Conservation (phyloP, 1,139 yeast species). For the Saccharomyces pastorianus region DNA sequence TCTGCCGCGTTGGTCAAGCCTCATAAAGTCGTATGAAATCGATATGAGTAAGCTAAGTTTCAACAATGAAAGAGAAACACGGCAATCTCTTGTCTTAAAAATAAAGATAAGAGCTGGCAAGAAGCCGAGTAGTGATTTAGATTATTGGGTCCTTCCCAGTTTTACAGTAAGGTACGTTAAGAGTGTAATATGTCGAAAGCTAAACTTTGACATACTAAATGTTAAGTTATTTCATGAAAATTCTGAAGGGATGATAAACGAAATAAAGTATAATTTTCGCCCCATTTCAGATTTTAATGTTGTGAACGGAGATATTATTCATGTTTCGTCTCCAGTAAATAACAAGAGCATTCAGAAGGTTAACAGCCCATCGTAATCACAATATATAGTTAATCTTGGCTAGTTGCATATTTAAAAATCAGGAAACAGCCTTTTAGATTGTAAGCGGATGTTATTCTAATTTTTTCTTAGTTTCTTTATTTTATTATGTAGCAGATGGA, state of each 20-base stretch:
- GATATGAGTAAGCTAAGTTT: background rate
- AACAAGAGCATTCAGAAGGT: background rate
- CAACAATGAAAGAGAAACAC: background rate
- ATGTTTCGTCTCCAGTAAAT: background rate
- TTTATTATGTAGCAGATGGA: background rate
- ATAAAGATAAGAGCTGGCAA: conserved; percentile 4
- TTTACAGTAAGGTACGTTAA: conserved; percentile 20
- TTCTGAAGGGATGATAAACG: conserved; percentile 7
- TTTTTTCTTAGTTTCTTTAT: background rate
- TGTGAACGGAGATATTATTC: conserved; percentile 7
- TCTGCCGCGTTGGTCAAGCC: conserved; percentile 13
- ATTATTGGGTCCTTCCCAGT: conserved; percentile 10
- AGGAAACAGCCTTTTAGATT: background rate
- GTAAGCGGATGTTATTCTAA: conserved; percentile 5
- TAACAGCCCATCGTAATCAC: background rate
- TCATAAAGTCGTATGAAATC: conserved; percentile 15
- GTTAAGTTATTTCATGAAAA: conserved; percentile 10
- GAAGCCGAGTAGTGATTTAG: background rate
- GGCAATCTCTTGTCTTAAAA: background rate
- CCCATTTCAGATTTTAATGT: conserved; percentile 14
- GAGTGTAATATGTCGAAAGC: conserved; percentile 13
- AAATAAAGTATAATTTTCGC: conserved; percentile 18
- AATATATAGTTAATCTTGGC: background rate
- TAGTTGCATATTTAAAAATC: background rate
- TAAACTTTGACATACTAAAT: conserved; percentile 5